Evolutionary conservation across 345 rosid species (phyloP).

Genomic region (Rhodamnia rubescens): DNA sequence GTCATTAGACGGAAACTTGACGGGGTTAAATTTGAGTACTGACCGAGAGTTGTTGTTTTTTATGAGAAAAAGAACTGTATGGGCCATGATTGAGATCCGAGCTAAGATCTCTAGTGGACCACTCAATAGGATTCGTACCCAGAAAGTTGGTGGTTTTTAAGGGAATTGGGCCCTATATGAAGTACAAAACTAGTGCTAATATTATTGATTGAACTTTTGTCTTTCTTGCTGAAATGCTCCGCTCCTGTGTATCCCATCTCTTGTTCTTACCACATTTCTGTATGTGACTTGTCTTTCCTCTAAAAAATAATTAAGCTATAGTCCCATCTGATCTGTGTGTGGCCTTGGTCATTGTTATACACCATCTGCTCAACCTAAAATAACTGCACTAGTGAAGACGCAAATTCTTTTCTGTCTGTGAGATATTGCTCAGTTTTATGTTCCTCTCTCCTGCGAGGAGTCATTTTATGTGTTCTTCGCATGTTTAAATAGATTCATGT

Average conservation of each 20-base stretch:
- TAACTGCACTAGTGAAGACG: neutral
- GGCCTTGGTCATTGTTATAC: neutral
- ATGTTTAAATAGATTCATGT: neutral
- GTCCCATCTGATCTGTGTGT: neutral
- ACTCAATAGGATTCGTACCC: no score
- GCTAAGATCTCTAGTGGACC: neutral
- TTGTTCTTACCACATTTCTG: neutral
- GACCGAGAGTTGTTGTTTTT: neutral
- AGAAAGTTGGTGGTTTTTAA: neutral
- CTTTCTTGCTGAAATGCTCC: neutral
- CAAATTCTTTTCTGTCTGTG: neutral
- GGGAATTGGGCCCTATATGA: neutral
- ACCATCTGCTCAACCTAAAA: neutral
- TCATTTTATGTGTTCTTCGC: neutral
- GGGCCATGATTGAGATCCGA: neutral
- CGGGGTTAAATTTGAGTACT: neutral
- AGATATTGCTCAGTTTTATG: neutral
- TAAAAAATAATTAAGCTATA: neutral
- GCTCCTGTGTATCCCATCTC: neutral
- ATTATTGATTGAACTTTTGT: neutral
- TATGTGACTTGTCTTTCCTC: neutral
- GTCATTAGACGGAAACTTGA: neutral
- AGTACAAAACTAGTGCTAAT: neutral
- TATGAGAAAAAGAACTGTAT: neutral
- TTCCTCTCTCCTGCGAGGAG: neutral